Conservation (phyloP, 257 asterid species). For the Marsdenia floribunda region DNA sequence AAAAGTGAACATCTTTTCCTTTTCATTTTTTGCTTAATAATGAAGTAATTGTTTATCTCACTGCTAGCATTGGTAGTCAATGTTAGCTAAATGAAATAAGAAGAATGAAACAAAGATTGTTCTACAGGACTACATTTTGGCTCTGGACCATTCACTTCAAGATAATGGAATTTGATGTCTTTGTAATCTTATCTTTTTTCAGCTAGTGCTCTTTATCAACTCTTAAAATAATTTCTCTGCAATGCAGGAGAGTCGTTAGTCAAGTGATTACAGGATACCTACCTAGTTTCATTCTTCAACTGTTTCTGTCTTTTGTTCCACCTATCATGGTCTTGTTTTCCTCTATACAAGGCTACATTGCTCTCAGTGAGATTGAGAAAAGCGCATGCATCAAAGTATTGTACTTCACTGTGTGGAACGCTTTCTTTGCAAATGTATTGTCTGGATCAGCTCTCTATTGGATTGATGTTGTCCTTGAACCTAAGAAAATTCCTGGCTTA, state of each 20-base stretch:
- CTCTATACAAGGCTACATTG: constrained; percentile 85
- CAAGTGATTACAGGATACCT: constrained; percentile 91
- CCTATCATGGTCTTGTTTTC: constrained; percentile 77
- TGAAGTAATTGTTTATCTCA: not conserved
- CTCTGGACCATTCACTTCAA: not conserved
- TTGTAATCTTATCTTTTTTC: not conserved
- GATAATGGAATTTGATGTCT: not conserved
- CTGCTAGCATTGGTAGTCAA: not conserved
- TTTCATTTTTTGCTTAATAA: not conserved
- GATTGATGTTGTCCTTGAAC: constrained; percentile 62
- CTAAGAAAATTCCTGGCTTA: constrained; percentile 65
- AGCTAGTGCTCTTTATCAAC: not conserved
- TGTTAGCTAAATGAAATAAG: not conserved
- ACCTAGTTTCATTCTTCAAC: constrained; percentile 87
- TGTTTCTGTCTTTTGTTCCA: constrained; percentile 61
- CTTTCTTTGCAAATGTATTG: constrained; percentile 85
- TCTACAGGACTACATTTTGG: not conserved
- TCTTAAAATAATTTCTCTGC: constrained; percentile 18
- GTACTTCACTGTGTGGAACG: constrained; percentile 89
- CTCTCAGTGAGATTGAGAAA: constrained; percentile 79
- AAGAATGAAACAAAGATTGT: not conserved
- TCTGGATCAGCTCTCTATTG: constrained; percentile 86
- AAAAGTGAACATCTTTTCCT: not conserved
- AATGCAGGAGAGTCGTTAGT: constrained; percentile 64
- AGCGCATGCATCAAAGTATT: constrained; percentile 86